Evolutionary conservation across 495 filamentous ascomycete species (phyloP).

Genomic region (Talaromyces stipitatus): DNA sequence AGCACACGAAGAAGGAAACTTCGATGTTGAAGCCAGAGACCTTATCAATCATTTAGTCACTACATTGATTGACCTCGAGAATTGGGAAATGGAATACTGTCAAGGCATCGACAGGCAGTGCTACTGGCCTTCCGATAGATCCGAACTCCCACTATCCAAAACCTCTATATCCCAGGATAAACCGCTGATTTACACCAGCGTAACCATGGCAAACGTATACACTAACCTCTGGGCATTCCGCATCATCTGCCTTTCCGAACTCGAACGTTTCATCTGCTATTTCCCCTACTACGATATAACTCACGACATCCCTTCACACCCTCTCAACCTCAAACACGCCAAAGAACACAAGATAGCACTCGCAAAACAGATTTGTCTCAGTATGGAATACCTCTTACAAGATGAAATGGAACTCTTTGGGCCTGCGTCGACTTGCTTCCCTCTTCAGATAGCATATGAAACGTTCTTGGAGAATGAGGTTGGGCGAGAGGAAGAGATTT

Average conservation of each 20-base stretch:
- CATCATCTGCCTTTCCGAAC: slow-evolving; percentile 21
- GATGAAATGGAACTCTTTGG: slow-evolving; percentile 35
- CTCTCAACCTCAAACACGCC: neutral
- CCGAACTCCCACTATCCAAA: neutral
- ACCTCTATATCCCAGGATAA: neutral
- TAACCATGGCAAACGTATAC: slow-evolving; percentile 27
- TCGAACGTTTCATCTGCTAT: slow-evolving; percentile 10
- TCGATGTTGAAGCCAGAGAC: neutral
- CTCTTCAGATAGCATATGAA: slow-evolving; percentile 7
- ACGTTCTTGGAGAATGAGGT: neutral
- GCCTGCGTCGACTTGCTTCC: slow-evolving; percentile 24
- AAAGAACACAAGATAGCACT: slow-evolving; percentile 8
- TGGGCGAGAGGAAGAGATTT: neutral
- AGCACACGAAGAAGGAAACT: neutral
- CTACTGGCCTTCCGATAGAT: neutral
- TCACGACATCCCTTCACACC: neutral
- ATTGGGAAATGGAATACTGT: neutral
- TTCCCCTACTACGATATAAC: neutral
- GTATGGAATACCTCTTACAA: slow-evolving; percentile 30
- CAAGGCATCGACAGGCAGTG: neutral
- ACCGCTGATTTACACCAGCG: slow-evolving; percentile 21
- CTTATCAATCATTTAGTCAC: neutral
- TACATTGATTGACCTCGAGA: neutral
- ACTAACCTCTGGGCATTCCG: slow-evolving; percentile 30
- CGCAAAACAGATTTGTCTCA: slow-evolving; percentile 21